Conservation (phyloP, 2,329 filamentous ascomycete genomes). For the Claviceps humidiphila region DNA sequence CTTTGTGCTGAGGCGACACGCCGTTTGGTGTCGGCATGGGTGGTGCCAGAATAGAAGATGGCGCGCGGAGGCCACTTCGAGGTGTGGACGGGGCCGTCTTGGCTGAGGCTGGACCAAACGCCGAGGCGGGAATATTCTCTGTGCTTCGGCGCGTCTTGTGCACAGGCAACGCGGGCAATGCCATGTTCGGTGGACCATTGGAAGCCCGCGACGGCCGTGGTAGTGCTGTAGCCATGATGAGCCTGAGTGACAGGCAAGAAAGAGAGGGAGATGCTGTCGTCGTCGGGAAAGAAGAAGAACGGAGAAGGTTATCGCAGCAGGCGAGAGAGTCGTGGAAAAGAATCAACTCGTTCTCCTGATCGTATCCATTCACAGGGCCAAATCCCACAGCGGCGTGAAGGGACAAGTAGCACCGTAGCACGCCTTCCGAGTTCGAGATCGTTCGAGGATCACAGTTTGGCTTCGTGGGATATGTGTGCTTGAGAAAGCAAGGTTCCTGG, state of each 20-base stretch:
- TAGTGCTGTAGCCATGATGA: conserved; percentile 37
- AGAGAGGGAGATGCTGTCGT: not conserved
- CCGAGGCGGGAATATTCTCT: conserved; percentile 27
- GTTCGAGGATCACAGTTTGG: not conserved
- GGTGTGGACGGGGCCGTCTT: conserved; percentile 35
- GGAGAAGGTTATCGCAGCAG: not conserved
- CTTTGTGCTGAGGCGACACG: conserved; percentile 42
- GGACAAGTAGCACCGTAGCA: not conserved
- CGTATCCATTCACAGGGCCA: conserved; percentile 4
- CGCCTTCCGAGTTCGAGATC: not conserved
- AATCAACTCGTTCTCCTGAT: not conserved
- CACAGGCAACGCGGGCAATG: conserved; percentile 62
- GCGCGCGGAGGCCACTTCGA: conserved; percentile 44
- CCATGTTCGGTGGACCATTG: conserved; percentile 55
- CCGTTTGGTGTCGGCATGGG: conserved; percentile 40
- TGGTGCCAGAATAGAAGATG: conserved; percentile 40
- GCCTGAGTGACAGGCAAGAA: not conserved
- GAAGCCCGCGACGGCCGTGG: conserved; percentile 55
- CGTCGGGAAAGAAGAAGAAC: not conserved
- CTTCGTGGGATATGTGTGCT: not conserved
- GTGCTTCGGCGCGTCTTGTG: conserved; percentile 59
- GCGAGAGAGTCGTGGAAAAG: not conserved
- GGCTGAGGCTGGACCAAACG: conserved; percentile 12
- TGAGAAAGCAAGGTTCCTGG: not conserved
- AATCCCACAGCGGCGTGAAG: not conserved